A percentile compares a stretch with the other conserved stretches of the same genome.
phyloP scores from a whole-genome alignment of 495 filamentous ascomycete species.

The Cladorrhinum samala region DNA sequence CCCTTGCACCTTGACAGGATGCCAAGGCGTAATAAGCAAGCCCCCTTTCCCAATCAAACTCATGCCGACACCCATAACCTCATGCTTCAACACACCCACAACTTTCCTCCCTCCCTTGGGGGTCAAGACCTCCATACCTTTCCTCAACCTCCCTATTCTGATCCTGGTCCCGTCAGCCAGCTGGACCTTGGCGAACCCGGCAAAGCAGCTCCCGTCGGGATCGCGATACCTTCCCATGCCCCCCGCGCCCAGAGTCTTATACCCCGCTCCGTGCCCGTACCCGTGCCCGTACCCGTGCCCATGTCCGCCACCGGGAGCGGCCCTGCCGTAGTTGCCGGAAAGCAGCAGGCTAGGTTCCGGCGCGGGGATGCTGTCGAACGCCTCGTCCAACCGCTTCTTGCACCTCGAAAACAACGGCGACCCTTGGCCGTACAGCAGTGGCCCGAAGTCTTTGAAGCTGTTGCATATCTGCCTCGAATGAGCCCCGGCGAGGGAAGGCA shows the following conservation, averaged over 20 bases:
- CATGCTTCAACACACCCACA: slow-evolving; percentile 31
- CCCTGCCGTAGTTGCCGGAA: too few relatives aligned
- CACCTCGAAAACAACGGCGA: slow-evolving; percentile 34
- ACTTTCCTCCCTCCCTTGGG: slow-evolving; percentile 31
- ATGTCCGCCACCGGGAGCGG: too few relatives aligned
- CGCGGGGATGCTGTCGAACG: slow-evolving; percentile 35
- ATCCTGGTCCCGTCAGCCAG: slow-evolving; percentile 19
- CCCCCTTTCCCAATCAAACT: slow-evolving; percentile 11
- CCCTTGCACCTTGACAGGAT: slow-evolving; percentile 26
- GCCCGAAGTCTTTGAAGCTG: slow-evolving; percentile 42
- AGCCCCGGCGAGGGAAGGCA: slow-evolving; percentile 36
- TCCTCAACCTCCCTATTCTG: slow-evolving; percentile 21
- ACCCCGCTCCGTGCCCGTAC: background rate
- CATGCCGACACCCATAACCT: slow-evolving; percentile 17
- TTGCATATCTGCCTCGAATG: slow-evolving; percentile 41
- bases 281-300: too few relatives aligned
- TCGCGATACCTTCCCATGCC: background rate
- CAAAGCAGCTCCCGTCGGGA: slow-evolving; percentile 29
- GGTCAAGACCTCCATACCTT: slow-evolving; percentile 32
- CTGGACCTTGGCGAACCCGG: slow-evolving; percentile 25
- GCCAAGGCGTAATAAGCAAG: slow-evolving; percentile 37
- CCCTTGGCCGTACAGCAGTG: slow-evolving; percentile 32
- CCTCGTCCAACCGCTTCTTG: slow-evolving; percentile 30
- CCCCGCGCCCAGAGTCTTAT: too few relatives aligned
- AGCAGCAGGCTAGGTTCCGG: slow-evolving; percentile 29